Base-by-base conservation (phyloP, 2,329 filamentous ascomycete species). In the Diaporthe australafricana region DNA sequence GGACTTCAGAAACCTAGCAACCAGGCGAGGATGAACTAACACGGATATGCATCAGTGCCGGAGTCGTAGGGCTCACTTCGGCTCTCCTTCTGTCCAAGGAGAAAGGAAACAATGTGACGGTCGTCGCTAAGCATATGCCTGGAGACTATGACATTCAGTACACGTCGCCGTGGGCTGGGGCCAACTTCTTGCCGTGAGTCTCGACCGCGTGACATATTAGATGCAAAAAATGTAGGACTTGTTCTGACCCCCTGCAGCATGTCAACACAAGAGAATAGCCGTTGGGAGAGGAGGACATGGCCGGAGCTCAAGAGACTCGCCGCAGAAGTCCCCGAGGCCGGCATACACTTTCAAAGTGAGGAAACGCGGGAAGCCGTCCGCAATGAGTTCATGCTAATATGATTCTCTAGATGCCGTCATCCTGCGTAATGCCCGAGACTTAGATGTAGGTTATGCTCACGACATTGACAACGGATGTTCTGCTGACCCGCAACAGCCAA, bases 61-160 rank as follows among this genome's bases (percentile, higher is more conserved):
- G 87, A 38, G 87, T 89, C 55, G 83, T 83, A 38, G 87, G 87
- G 72, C 81, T 89, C 72, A 88, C 87, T 17, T 83, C 84, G 53
- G 87, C 87, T 3, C 78, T 87, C 52, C 78, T 87, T 56, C 81
- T 89, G 42, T 82, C 86, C 7, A 85, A 81, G 75, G 81, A 81
- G 75, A 80, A 82, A 65, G 79, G 77, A 45, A 85, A 87, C 74
- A 79, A 75, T 22, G 80, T 84, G 66, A 83, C 82, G 0, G 78
- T 84, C 0, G 77, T 84, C 2, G 81, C 94, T 6, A 97, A 96
- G 79, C 93, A 97, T 80, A 96, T 98, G 92, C 95, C 95, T 0
- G 95, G 95, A 45, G 95, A 98, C 84, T 96, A 96, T 81, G 93
- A 96, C 75, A 92, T 95, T 76, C 93, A 97, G 85, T 98, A 98